These are phyloP conservation scores for Musa troglodytarum DNA, from an alignment of 176 grass and related monocot species.

Conservation along the genomic window DNA sequence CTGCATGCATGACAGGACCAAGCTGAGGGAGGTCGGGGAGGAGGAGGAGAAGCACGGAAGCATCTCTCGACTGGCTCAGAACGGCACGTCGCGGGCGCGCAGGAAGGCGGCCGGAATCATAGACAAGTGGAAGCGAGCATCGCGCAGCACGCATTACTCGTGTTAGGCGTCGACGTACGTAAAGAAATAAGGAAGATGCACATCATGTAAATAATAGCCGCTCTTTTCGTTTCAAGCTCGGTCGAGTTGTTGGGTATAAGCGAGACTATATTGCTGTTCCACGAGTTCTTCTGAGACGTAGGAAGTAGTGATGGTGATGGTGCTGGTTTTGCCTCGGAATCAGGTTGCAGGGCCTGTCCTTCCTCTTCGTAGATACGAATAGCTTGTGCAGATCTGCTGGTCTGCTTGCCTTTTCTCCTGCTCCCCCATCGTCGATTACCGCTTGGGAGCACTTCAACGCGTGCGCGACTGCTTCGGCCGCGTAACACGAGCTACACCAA, in stretches of 20 bases:
- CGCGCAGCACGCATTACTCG: conserved; percentile 44
- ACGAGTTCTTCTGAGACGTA: neutral
- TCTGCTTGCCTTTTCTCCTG: no score
- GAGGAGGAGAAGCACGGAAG: conserved; percentile 51
- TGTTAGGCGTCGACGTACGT: conserved; percentile 32
- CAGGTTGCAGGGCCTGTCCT: neutral
- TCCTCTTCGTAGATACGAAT: neutral
- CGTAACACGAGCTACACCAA: no score
- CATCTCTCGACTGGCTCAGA: conserved; percentile 39
- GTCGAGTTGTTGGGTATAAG: neutral
- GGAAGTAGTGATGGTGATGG: neutral
- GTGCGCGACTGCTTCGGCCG: no score
- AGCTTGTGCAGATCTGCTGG: no score
- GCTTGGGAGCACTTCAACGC: no score
- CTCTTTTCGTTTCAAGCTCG: neutral
- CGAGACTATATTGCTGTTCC: no score
- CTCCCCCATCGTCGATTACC: no score
- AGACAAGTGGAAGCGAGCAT: conserved; percentile 55
- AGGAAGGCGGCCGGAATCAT: conserved; percentile 53
- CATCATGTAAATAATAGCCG: conserved; percentile 30
- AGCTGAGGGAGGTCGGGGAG: conserved; percentile 37
- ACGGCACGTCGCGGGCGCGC: conserved; percentile 51
- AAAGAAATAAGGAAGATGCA: conserved; percentile 17
- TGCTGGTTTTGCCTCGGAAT: neutral
- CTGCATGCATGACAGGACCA: conserved; percentile 48